A percentile compares a stretch with the other conserved stretches of the same genome.
These are phyloP conservation scores for Chara braunii DNA, from an alignment of 139 green algal species.

Conservation along the genomic window DNA sequence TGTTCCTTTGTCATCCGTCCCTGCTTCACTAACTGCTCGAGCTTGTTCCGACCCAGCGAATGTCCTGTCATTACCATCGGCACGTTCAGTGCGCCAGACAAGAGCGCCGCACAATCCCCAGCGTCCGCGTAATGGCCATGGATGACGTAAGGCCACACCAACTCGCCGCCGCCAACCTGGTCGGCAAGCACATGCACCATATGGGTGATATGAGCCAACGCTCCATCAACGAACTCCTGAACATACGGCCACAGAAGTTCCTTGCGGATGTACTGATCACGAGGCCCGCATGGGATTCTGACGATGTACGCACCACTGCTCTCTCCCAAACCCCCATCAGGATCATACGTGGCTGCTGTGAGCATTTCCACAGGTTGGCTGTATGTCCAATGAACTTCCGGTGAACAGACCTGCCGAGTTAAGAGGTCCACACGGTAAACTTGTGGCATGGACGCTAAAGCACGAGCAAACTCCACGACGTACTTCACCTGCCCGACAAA, in stretches of 20 bases:
- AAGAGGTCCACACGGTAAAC: conserved; percentile 90
- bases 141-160: conserved; percentile 41
- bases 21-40: conserved; percentile 80
- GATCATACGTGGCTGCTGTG: neutral
- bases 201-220: conserved; percentile 13
- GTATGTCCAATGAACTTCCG: conserved; percentile 64
- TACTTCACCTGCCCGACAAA: conserved; percentile 72
- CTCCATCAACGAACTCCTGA: conserved; percentile 77
- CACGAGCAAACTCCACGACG: conserved; percentile 86
- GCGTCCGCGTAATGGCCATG: conserved; percentile 83
- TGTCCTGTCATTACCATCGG: conserved; percentile 88
- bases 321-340: conserved; percentile 21
- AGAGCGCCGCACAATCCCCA: conserved; percentile 49
- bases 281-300: conserved; percentile 67
- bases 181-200: conserved; percentile 6
- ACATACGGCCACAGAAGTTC: conserved; percentile 80
- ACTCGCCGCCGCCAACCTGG: conserved; percentile 20
- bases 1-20: conserved; percentile 55
- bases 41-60: conserved; percentile 87
- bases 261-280: conserved; percentile 59
- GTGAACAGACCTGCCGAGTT: conserved; percentile 54
- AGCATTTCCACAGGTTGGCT: conserved; percentile 67
- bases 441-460: conserved; percentile 70
- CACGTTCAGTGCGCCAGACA: conserved; percentile 67
- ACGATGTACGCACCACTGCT: conserved; percentile 81